Evolutionary conservation across 768 basidiomycete species (phyloP), one percentile per base, ranked within the genome.

Genomic region (Mycena galericulata): DNA sequence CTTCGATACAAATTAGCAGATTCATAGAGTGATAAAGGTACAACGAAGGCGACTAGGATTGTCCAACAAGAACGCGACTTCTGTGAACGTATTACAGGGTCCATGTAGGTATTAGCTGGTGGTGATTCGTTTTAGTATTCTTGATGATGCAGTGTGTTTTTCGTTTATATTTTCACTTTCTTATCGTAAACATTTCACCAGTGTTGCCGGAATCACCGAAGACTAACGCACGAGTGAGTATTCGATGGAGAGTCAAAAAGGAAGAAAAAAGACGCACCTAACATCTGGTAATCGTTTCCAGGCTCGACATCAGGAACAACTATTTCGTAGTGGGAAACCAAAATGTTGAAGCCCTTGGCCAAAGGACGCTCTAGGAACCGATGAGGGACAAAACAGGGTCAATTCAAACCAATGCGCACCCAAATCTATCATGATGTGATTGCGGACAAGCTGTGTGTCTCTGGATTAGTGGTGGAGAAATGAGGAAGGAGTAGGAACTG

Each of bases 201-300:
- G 77, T 82, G 72, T 88, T 84, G 34, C 87, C 87, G 55, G 86
- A 88, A 71, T 88, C 87, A 9, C 87, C 87, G 59, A 87, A 82
- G 49, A 88, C 87, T 87, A 34, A 63, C 24, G 59, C 46, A 65
- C 47, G 54, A 40, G 51, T 57, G 50, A 54, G 53, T 2, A 27
- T 9, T 17, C 22, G 34, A 71, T 56, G 34, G 11, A 54, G 54
- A 24, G 30, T 29, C 30, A 18, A 27, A 62, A 24, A 32, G 26
- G 60, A 49, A 24, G 14, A 6, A 29, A n/a, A 53, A 36, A 46
- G 32, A 83, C 85, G 78, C 70, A 86, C 85, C 76, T 41, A 86
- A 81, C 36, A 88, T 69, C 26, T 77, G 78, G 77, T 86, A 88
- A 58, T 82, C 69, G 27, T 71, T 47, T n/a, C 78, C 82, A 17